Percentiles rank a stretch among this genome's conserved stretches.
These are phyloP conservation scores for Entamoeba invadens DNA, from an alignment of 208 protist genomes.

Conservation along the genomic window DNA sequence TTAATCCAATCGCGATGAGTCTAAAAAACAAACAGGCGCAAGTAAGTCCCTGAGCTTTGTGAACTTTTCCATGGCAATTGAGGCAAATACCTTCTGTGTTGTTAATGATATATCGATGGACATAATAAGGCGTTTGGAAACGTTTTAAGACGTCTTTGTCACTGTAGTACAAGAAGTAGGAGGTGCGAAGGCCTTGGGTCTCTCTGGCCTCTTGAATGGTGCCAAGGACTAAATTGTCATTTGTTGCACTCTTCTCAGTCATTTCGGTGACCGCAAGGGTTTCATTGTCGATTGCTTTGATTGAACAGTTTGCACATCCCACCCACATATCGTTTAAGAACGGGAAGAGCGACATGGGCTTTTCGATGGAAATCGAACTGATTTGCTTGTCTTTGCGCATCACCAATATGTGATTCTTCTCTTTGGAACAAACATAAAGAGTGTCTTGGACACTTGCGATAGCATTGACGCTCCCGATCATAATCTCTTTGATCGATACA, in stretches of 20 bases:
- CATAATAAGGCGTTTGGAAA: background rate
- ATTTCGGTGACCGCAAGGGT: too few species aligned
- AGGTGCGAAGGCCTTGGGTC: too few species aligned
- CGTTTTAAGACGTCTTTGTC: too few species aligned
- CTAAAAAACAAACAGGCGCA: background rate
- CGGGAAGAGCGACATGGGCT: background rate
- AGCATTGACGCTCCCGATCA: background rate
- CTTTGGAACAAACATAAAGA: background rate
- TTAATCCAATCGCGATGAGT: too few species aligned
- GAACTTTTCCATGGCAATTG: background rate
- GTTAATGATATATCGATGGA: background rate
- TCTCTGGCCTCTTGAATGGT: too few species aligned
- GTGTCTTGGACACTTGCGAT: background rate
- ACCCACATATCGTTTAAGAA: background rate
- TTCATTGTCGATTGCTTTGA: background rate
- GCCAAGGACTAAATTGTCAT: too few species aligned
- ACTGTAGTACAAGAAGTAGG: too few species aligned
- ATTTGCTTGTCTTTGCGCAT: background rate
- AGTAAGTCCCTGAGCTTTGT: background rate
- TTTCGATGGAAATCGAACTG: background rate
- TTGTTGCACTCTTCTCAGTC: too few species aligned
- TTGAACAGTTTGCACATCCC: background rate
- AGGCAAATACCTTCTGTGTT: background rate
- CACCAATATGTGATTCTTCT: background rate
- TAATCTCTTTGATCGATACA: background rate